Base-by-base conservation (phyloP, 345 rosid species). In the Raphanus raphanistrum region DNA sequence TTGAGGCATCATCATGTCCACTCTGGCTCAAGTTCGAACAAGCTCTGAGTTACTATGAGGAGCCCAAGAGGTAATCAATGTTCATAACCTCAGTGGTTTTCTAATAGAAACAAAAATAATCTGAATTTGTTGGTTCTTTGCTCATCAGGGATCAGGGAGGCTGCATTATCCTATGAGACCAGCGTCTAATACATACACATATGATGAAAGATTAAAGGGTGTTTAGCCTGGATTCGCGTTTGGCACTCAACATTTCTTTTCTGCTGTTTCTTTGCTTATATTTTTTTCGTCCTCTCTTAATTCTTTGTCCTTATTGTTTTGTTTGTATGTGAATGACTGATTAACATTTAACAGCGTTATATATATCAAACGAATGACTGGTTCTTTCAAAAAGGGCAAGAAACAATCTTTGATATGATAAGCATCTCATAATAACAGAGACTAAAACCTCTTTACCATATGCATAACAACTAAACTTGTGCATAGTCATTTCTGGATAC, bases 11-110 rank as follows among this genome's bases (percentile, higher is more conserved):
- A 78, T 79, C 88, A 79, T 79, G 78, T 62, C 89, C 93, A 5
- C 59, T 86, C 28, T 89, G 97, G 97, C 86, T 87, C 72, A 89
- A 94, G 81, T 88, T 92, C 35, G 97, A 92, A 88, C 89, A 90
- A 84, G 87, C 89, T 63, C 78, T 94, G 85, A 73, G 88, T 75
- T 79, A 77, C 72, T 94, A 84, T 29, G 91, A 88, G 57, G 87
- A 81, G 60, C 16, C 83, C 43, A 89, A 89, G 82, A 89, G 87
- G 96, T 92, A 45, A 79, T 32, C 65, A 33, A 29, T 31, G 41
- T 68, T 61, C 21, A 76, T 8, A 48, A 48, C 62, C 48, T 4
- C 26, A 71, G 5, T 38, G 1, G 4, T 9, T 28, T 36, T 8
- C 21, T 15, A 67, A 52, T 2, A 41, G 65, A 29, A 70, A 45